phyloP scores from a whole-genome alignment of 768 basidiomycete genomes.

The Chlorophyllum brunneum region DNA sequence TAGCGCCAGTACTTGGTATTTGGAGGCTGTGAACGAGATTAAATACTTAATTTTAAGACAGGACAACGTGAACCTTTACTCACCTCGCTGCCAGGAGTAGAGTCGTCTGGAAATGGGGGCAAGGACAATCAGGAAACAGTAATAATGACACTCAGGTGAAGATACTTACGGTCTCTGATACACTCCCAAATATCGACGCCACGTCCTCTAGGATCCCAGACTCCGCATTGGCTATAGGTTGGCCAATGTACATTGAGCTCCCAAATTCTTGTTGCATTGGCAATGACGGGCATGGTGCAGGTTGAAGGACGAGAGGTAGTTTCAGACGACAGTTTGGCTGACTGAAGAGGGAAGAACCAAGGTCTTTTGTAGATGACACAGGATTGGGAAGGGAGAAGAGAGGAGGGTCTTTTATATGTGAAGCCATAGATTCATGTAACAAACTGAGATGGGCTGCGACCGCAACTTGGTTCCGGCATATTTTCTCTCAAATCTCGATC shows the following conservation, averaged over 20 bases:
- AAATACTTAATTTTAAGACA: neutral
- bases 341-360: neutral
- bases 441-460: conserved; percentile 4
- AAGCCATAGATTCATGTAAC: conserved; percentile 9
- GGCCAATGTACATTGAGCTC: conserved; percentile 65
- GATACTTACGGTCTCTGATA: conserved; percentile 63
- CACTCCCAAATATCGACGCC: conserved; percentile 80
- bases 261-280: conserved; percentile 68
- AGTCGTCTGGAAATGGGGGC: conserved; percentile 51
- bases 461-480: conserved; percentile 1
- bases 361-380: conserved; percentile 3
- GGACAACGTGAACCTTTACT: conserved; percentile 2
- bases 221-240: conserved; percentile 62
- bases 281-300: conserved; percentile 44
- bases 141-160: conserved; percentile 8
- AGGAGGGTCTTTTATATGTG: conserved; percentile 14
- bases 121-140: conserved; percentile 8
- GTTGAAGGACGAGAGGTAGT: neutral
- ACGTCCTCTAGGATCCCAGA: conserved; percentile 64
- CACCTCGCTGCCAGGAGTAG: conserved; percentile 48
- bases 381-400: neutral
- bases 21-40: conserved; percentile 25
- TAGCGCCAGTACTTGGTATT: conserved; percentile 46
- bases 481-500: conserved; percentile 10
- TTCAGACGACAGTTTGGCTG: conserved; percentile 10